Evolutionary conservation across 768 basidiomycete genomes (phyloP).

Genomic region (Myochromella boudieri): DNA sequence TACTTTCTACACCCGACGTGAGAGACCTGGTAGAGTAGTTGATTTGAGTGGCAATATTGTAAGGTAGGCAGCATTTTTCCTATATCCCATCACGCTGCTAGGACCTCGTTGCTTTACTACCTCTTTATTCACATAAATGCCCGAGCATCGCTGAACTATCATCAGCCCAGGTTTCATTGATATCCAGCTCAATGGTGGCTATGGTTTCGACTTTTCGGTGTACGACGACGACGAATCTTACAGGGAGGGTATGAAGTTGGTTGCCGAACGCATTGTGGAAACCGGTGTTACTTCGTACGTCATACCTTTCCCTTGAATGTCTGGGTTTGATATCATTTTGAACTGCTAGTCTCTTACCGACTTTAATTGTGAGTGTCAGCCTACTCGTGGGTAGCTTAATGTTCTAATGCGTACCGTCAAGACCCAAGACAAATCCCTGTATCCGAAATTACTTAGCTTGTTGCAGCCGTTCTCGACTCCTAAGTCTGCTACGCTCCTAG

Average conservation of each 20-base stretch:
- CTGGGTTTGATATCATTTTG: conserved; percentile 17
- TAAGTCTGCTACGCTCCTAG: conserved; percentile 70
- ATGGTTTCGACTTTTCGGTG: conserved; percentile 85
- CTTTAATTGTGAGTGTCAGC: conserved; percentile 59
- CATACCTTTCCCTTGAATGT: conserved; percentile 6
- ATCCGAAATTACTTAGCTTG: conserved; percentile 67
- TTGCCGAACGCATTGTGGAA: conserved; percentile 78
- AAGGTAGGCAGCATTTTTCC: conserved; percentile 38
- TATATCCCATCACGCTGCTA: not conserved
- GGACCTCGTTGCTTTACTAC: not conserved
- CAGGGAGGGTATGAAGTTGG: conserved; percentile 60
- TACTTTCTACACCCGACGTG: conserved; percentile 63
- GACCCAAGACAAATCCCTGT: conserved; percentile 79
- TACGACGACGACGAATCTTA: conserved; percentile 75
- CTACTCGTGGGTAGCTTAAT: not conserved
- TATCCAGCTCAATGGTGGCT: conserved; percentile 89
- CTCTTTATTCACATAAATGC: too few relatives aligned
- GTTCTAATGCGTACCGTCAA: conserved; percentile 24
- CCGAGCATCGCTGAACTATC: too few relatives aligned
- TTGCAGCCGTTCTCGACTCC: conserved; percentile 67
- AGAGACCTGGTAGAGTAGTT: conserved; percentile 62
- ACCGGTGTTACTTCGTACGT: conserved; percentile 88
- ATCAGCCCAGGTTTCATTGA: conserved; percentile 82
- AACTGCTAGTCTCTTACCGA: conserved; percentile 53
- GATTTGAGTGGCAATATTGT: conserved; percentile 79